Evolutionary conservation across 352 stramenopile species (phyloP), one percentile per base, ranked within the genome.

Genomic region (Detonula confervacea): DNA sequence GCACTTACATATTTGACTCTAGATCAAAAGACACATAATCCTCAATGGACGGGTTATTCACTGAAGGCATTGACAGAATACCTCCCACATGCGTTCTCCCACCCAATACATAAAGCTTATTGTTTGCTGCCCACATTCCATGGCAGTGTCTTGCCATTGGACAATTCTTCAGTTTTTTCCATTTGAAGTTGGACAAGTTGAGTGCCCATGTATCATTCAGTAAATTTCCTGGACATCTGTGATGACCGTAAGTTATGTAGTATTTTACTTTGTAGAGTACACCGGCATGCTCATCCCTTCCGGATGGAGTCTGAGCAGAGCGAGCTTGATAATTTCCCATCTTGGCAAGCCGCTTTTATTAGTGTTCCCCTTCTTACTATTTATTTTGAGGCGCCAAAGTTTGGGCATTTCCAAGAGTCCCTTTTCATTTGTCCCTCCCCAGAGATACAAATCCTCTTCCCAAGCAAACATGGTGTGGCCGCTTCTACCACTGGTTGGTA

Each of bases 241-340:
- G 11, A 49, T n/a, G n/a, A n/a, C n/a, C n/a, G 22, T 42, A 18
- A 20, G 33, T 37, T 2, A 79, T 42, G 35, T 74, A 79, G 22
- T 79, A 79, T 51, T 79, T 79, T 6, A 35, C 71, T 25, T 74
- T 79, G 63, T 74, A 79, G 5, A 79, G 12, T 3, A 74, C 33
- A 35, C 71, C 71, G 2, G 71, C 49, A 47, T 74, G 49, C 3
- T 74, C 29, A 11, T 79, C 60, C 25, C 71, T 20, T 7, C 51
- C 51, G 22, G 3, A 4, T 44, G 71, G 71, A 16, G 33, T 30
- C 52, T 20, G 24, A 42, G 35, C 5, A 42, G 5, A 12, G 22
- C 24, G 33, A 35, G 46, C 35, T 49, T 79, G 6, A 79, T 49
- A 3, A 65, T 27, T 30, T 79, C 71, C 71, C 71, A 77, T 16